Base-by-base conservation (phyloP, 345 rosid genomes). In the Eucalyptus lansdowneana region DNA sequence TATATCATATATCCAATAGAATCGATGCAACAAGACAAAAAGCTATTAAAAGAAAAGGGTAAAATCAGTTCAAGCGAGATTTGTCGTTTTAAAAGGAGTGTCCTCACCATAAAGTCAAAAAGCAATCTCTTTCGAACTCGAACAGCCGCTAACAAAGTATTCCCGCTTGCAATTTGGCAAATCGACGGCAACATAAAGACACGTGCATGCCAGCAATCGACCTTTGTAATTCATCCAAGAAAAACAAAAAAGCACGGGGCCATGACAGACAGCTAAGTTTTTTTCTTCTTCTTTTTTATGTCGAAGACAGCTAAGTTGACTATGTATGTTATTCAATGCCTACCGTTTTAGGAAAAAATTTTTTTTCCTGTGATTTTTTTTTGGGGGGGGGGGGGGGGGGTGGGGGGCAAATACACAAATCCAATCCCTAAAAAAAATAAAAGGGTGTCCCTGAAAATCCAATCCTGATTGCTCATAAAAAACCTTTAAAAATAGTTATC, bases 371-470 rank as follows among this genome's bases (percentile, higher is more conserved):
- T 3, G 56, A 53, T 53, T 53, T 19, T 7, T 17, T 53, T 53
- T 53, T 17, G 7, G 4, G 27, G 8, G 14, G 6, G 14, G 2
- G 2, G 14, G 4, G 19, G 4, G 4, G 4, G 0, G 19, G 4
- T 1, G 22, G 22, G 14, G 5, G 27, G 3, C 14, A 40, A 2
- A 19, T 69, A 17, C 22, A 13, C 9, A 65, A n/a, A 65, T 65
- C 17, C 76, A 2, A 29, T 29, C 72, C 31, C 15, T 29, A 62
- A 62, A 62, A 62, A 60, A 25, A 6, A 3, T 10, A 12, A 25
- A 62, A 4, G 2, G 17, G 17, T n/a, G n/a, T n/a, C n/a, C n/a
- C n/a, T n/a, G n/a, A n/a, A n/a, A n/a, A n/a, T n/a, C n/a, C n/a
- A n/a, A n/a, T n/a, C n/a, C n/a, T n/a, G n/a, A n/a, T 67, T 9